Percentiles rank a stretch among this genome's conserved stretches.
Conservation (phyloP, 805 yeast species). For the Hanseniaspora clermontiae region DNA sequence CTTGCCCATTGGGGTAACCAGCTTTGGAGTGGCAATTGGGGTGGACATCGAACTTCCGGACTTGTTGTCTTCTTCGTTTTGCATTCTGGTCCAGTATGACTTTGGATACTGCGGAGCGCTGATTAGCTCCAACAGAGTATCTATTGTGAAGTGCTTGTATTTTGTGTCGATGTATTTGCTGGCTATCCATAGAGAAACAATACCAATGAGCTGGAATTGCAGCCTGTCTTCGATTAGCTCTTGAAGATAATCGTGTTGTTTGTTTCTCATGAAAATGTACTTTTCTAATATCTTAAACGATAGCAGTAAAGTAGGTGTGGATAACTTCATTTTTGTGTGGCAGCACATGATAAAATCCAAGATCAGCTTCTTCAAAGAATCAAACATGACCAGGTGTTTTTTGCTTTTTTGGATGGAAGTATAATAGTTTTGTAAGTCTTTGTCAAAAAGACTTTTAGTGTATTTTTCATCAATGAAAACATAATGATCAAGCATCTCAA, state of each 20-base stretch:
- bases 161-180: constrained; percentile 64
- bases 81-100: not conserved
- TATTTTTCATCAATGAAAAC: not conserved
- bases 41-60: constrained; percentile 11
- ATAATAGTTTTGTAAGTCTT: not conserved
- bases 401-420: not conserved
- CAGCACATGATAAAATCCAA: constrained; percentile 72
- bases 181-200: constrained; percentile 83
- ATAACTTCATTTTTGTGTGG: constrained; percentile 49
- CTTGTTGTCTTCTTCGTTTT: constrained; percentile 23
- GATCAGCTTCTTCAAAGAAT: constrained; percentile 56
- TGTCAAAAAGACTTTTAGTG: not conserved
- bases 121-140: constrained; percentile 34
- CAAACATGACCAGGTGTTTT: constrained; percentile 15
- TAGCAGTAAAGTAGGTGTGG: constrained; percentile 51
- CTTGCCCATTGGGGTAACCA: constrained; percentile 1
- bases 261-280: constrained; percentile 37
- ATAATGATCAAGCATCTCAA: constrained; percentile 6
- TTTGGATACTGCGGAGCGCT: constrained; percentile 33
- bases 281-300: constrained; percentile 69
- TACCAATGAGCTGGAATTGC: constrained; percentile 56
- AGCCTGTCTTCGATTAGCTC: constrained; percentile 12
- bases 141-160: constrained; percentile 44
- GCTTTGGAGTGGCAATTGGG: constrained; percentile 6
- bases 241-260: not conserved